These are phyloP conservation scores for Suillus clintonianus DNA, from an alignment of 768 basidiomycete species.

Conservation along the genomic window DNA sequence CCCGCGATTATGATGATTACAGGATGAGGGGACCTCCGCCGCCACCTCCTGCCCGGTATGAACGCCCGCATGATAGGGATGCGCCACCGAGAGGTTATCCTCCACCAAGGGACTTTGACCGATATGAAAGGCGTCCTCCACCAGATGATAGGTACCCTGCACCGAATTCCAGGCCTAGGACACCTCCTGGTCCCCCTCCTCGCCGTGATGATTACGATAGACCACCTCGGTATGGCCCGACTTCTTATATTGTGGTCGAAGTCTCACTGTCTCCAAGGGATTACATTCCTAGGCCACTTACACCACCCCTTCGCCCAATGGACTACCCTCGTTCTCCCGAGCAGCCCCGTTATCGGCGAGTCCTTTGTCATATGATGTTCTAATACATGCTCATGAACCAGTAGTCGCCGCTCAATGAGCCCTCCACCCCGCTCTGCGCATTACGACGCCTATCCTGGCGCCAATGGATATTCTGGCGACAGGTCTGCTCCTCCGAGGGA, in stretches of 20 bases:
- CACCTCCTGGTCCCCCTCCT: slow-evolving; percentile 54
- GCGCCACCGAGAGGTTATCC: slow-evolving; percentile 56
- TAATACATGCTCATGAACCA: slow-evolving; percentile 2
- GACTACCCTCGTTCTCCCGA: slow-evolving; percentile 52
- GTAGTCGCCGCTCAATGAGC: slow-evolving; percentile 74
- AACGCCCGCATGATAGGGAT: slow-evolving; percentile 51
- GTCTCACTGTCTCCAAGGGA: slow-evolving; percentile 42
- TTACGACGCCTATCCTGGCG: slow-evolving; percentile 54
- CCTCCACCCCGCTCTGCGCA: slow-evolving; percentile 51
- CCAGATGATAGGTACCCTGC: slow-evolving; percentile 43
- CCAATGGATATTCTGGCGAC: slow-evolving; percentile 44
- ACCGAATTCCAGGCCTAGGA: slow-evolving; percentile 48
- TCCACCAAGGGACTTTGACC: slow-evolving; percentile 58
- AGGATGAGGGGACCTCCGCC: slow-evolving; percentile 53
- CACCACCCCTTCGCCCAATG: slow-evolving; percentile 48
- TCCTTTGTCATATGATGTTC: slow-evolving; percentile 1
- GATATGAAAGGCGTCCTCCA: slow-evolving; percentile 53
- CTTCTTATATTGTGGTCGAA: slow-evolving; percentile 4
- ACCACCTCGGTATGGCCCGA: slow-evolving; percentile 50
- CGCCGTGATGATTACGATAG: slow-evolving; percentile 71
- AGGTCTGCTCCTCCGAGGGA: slow-evolving; percentile 45
- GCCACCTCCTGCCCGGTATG: slow-evolving; percentile 51
- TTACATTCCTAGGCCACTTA: slow-evolving; percentile 56
- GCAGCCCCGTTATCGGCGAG: slow-evolving; percentile 45
- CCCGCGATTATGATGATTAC: slow-evolving; percentile 73